Percentiles rank a stretch among this genome's conserved stretches.
These are phyloP conservation scores for Sordariomycetes sp. DNA, from an alignment of 2,329 filamentous ascomycete species.

Conservation along the genomic window DNA sequence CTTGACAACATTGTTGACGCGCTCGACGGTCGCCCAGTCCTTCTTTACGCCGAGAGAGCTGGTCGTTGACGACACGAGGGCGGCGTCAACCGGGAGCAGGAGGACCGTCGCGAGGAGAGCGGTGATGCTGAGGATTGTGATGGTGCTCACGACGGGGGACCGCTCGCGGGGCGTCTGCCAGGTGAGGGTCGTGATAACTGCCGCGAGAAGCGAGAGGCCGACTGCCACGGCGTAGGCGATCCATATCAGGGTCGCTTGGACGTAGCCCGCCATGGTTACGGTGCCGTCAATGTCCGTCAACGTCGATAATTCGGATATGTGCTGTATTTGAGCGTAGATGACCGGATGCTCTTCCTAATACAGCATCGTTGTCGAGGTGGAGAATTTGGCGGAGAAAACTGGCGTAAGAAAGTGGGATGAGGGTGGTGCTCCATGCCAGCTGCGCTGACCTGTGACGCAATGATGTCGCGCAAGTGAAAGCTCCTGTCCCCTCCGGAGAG, in stretches of 20 bases:
- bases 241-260: constrained; percentile 90
- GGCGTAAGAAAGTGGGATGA: background rate
- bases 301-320: background rate
- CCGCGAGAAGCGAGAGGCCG: constrained; percentile 59
- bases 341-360: background rate
- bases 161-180: constrained; percentile 86
- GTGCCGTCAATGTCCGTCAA: background rate
- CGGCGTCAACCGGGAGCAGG: constrained; percentile 88
- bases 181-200: constrained; percentile 75
- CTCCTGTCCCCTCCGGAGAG: background rate
- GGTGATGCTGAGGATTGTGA: constrained; percentile 79
- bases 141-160: constrained; percentile 65
- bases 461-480: background rate
- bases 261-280: constrained; percentile 25
- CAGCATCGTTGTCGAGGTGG: background rate
- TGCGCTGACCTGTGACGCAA: constrained; percentile 3
- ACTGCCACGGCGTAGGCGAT: constrained; percentile 80
- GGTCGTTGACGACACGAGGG: constrained; percentile 80
- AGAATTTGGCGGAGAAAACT: background rate
- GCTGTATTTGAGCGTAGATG: background rate
- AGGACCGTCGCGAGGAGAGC: constrained; percentile 83
- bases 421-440: background rate
- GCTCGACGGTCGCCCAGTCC: constrained; percentile 81
- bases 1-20: constrained; percentile 63
- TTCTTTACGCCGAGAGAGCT: constrained; percentile 72